phyloP scores from a whole-genome alignment of 2,329 filamentous ascomycete species.

The Fusarium scirpi region DNA sequence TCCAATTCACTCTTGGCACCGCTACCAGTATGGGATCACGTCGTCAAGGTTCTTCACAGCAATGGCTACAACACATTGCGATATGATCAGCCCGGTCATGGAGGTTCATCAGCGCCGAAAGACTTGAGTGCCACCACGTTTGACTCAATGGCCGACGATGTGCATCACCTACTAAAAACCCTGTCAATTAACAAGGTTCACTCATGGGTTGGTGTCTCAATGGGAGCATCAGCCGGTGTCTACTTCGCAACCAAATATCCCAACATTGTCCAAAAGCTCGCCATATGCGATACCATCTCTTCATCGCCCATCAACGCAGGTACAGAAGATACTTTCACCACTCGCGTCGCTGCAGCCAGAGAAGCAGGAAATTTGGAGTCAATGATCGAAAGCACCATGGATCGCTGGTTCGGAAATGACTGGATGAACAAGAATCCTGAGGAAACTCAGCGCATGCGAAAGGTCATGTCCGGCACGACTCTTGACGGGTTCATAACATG shows the following conservation, averaged over 20 bases:
- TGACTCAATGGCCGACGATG: constrained; percentile 54
- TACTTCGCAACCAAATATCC: constrained; percentile 56
- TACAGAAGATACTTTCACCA: constrained; percentile 52
- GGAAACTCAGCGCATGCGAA: constrained; percentile 53
- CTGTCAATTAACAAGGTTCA: constrained; percentile 51
- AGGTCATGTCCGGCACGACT: constrained; percentile 53
- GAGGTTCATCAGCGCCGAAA: constrained; percentile 52
- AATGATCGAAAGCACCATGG: constrained; percentile 51
- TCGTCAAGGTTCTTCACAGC: constrained; percentile 51
- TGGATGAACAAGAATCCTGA: constrained; percentile 53
- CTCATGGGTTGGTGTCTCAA: constrained; percentile 60
- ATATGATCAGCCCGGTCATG: constrained; percentile 60
- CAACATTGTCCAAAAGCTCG: constrained; percentile 53
- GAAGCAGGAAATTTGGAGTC: constrained; percentile 50
- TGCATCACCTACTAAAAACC: constrained; percentile 50
- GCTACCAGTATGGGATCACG: constrained; percentile 55
- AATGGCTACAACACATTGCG: constrained; percentile 56
- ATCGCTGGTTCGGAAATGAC: constrained; percentile 56
- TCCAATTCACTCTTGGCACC: constrained; percentile 56
- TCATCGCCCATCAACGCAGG: constrained; percentile 54
- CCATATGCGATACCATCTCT: constrained; percentile 57
- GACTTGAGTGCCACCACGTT: constrained; percentile 54
- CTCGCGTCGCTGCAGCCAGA: constrained; percentile 52
- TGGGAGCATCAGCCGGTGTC: constrained; percentile 58
- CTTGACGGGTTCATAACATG: constrained; percentile 58